Evolutionary conservation across 2,329 filamentous ascomycete species (phyloP), one percentile per base, ranked within the genome.

Genomic region (Pseudovirgaria hyperparasitica): DNA sequence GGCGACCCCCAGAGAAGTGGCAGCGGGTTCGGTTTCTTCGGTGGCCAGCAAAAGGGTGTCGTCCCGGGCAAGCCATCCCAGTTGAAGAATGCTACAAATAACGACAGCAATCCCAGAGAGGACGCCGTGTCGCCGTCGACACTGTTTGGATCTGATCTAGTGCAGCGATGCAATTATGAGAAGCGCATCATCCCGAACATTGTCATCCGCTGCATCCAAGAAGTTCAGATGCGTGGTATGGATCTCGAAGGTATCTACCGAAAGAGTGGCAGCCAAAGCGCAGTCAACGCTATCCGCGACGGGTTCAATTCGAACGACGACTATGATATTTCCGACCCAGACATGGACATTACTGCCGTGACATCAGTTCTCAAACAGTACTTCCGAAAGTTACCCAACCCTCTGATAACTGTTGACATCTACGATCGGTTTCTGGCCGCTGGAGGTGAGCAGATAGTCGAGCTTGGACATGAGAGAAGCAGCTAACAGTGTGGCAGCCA

Each of bases 321-420:
- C 46, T 90, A 75, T 48, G 87, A 96, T 49, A 92, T 98, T 31
- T 92, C 85, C 3, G 90, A 96, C 43, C 82, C 84, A 1, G 80
- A 84, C 39, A 67, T 96, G 29, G 90, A 98, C 51, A 96, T 98
- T 36, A 92, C 92, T 30, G 84, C 90, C 9, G 84, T 98, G 30
- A 96, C 90, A 2, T 93, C 84, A 47, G 82, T 87, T 12, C 58
- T 98, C 43, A 98, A 98, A 62, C 87, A 96, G 54, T 98, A 96
- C 52, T 93, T 98, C 70, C 74, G 90, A 41, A 90, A 86, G 55
- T 65, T 96, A 19, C 90, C 90, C 1, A 80, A 70, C 6, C 90
- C 90, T 3, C 65, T 98, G 17, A 73, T 98, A 42, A 93, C 87
- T 0, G 94, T 79, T 52, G 82, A 92, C 13, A 76, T 92, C 15